These are phyloP conservation scores for Penicillium lagena DNA, from an alignment of 495 filamentous ascomycete species.

Conservation along the genomic window DNA sequence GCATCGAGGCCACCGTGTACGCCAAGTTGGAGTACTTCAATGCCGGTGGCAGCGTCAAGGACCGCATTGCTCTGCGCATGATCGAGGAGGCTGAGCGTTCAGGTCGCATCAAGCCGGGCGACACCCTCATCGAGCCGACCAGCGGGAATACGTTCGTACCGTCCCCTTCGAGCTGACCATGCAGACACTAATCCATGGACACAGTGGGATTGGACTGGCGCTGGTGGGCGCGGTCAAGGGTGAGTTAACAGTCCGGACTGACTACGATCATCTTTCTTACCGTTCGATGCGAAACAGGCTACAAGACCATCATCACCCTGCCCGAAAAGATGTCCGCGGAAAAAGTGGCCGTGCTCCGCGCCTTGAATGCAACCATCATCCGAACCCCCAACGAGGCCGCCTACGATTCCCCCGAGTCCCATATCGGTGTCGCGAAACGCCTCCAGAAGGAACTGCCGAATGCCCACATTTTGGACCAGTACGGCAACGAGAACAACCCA, in stretches of 20 bases:
- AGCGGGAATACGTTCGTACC: slow-evolving; percentile 82
- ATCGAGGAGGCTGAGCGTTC: slow-evolving; percentile 88
- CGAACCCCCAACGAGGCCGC: slow-evolving; percentile 94
- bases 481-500: slow-evolving; percentile 87
- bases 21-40: slow-evolving; percentile 97
- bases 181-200: slow-evolving; percentile 4
- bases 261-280: neutral
- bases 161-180: neutral
- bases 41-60: slow-evolving; percentile 96
- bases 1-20: slow-evolving; percentile 85
- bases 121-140: slow-evolving; percentile 96
- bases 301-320: slow-evolving; percentile 97
- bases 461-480: slow-evolving; percentile 95
- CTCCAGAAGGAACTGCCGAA: slow-evolving; percentile 94
- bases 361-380: slow-evolving; percentile 94
- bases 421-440: slow-evolving; percentile 89
- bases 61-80: slow-evolving; percentile 95
- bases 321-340: slow-evolving; percentile 99
- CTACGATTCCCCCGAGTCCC: slow-evolving; percentile 88
- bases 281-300: slow-evolving; percentile 37
- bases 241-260: slow-evolving; percentile 4
- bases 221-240: slow-evolving; percentile 92
- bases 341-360: slow-evolving; percentile 90
- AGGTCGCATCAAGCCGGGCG: slow-evolving; percentile 92
- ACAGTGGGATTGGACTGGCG: slow-evolving; percentile 85